Percentiles rank a stretch among this genome's conserved stretches.
Conservation (phyloP, 164 flowering plant genomes). For the Liquidambar formosana region DNA sequence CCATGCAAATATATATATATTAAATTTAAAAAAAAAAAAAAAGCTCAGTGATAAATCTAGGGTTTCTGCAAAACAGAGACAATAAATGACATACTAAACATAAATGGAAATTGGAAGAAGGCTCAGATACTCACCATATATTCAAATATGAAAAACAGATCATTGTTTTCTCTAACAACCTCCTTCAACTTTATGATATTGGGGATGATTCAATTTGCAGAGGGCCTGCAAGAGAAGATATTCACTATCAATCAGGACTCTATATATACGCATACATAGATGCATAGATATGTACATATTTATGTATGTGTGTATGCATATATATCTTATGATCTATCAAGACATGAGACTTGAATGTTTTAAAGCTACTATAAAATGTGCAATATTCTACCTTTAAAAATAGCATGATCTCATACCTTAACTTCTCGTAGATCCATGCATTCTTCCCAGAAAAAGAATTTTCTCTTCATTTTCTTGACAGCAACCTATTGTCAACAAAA, state of each 20-base stretch:
- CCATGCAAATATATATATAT: too few species aligned
- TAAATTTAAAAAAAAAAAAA: too few species aligned
- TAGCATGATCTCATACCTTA: slow-evolving; percentile 46
- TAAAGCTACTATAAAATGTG: too few species aligned
- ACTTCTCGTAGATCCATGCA: slow-evolving; percentile 80
- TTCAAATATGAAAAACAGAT: slow-evolving; percentile 78
- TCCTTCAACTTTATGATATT: slow-evolving; percentile 78
- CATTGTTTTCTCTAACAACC: slow-evolving; percentile 75
- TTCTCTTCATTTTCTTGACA: slow-evolving; percentile 91
- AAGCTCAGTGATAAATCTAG: too few species aligned
- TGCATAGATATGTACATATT: not conserved
- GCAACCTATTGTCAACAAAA: slow-evolving; percentile 61
- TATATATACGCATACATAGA: not conserved
- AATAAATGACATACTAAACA: too few species aligned
- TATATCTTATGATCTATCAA: too few species aligned
- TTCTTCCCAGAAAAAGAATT: slow-evolving; percentile 83
- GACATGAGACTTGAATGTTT: too few species aligned
- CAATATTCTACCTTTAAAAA: too few species aligned
- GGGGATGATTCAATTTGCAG: slow-evolving; percentile 73
- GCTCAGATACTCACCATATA: slow-evolving; percentile 54
- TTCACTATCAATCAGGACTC: not conserved
- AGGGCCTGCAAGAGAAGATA: slow-evolving; percentile 60
- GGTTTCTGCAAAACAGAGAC: too few species aligned
- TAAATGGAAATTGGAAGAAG: too few species aligned
- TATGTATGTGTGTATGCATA: too few species aligned